phyloP scores from a whole-genome alignment of 805 yeast genomes.

The Nematodospora valgi region DNA sequence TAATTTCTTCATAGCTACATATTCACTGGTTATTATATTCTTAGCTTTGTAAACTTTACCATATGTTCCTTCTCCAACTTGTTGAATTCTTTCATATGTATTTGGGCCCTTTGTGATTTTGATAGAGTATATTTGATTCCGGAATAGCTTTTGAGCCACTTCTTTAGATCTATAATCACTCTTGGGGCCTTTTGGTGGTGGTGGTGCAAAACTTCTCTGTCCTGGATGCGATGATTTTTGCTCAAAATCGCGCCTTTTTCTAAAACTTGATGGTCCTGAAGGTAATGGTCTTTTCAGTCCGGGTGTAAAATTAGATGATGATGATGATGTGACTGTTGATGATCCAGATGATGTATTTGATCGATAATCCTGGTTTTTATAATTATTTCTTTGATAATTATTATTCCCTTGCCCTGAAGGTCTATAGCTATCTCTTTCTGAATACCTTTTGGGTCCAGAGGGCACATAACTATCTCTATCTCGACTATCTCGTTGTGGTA shows the following conservation, averaged over 20 bases:
- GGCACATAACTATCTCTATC: slow-evolving; percentile 12
- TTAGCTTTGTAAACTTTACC: slow-evolving; percentile 92
- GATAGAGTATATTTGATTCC: slow-evolving; percentile 32
- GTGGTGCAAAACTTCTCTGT: slow-evolving; percentile 2
- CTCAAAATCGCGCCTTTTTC: slow-evolving; percentile 7
- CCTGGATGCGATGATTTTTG: slow-evolving; percentile 6
- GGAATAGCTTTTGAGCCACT: slow-evolving; percentile 15
- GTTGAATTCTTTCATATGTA: slow-evolving; percentile 67
- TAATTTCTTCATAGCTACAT: slow-evolving; percentile 84
- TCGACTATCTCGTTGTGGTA: neutral
- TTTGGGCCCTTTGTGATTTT: slow-evolving; percentile 27
- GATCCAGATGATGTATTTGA: too few species aligned
- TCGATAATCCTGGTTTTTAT: too few species aligned
- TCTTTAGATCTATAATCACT: neutral
- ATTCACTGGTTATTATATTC: slow-evolving; percentile 61
- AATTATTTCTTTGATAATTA: neutral
- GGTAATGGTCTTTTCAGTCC: slow-evolving; percentile 11
- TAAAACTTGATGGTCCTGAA: slow-evolving; percentile 19
- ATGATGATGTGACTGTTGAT: neutral
- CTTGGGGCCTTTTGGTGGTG: slow-evolving; percentile 16
- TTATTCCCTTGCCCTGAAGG: too few species aligned
- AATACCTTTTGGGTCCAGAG: slow-evolving; percentile 17
- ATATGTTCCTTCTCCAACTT: slow-evolving; percentile 99
- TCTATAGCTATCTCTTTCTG: slow-evolving; percentile 22
- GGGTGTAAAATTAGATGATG: neutral